Percentiles rank a stretch among this genome's conserved stretches.
Conservation (phyloP, 805 yeast species). For the Ogataea sp. region DNA sequence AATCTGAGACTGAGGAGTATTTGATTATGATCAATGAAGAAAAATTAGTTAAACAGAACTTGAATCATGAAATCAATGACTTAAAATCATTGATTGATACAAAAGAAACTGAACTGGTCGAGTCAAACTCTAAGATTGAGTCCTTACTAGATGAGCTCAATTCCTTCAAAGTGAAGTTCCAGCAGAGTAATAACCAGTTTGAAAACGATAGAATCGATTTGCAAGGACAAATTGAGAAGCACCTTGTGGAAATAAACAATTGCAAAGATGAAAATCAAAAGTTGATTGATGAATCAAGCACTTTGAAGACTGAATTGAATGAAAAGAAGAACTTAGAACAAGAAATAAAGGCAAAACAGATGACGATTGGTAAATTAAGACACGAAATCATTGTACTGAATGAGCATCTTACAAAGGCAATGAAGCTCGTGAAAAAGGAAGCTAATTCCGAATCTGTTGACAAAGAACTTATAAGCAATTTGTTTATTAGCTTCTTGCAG, state of each 20-base stretch:
- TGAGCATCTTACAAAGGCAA: conserved; percentile 92
- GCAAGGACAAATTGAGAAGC: conserved; percentile 13
- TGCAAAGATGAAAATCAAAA: conserved; percentile 6
- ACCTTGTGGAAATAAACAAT: conserved; percentile 5
- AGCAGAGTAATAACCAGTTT: conserved; percentile 6
- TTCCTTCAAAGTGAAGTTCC: background rate
- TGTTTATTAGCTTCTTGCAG: conserved; percentile 75
- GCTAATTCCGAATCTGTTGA: conserved; percentile 74
- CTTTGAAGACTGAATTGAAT: conserved; percentile 14
- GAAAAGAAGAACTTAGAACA: conserved; percentile 43
- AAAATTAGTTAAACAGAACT: conserved; percentile 33
- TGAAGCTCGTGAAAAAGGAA: conserved; percentile 73
- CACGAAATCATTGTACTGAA: conserved; percentile 92
- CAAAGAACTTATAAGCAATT: conserved; percentile 79
- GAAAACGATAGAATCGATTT: conserved; percentile 17
- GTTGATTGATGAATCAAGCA: conserved; percentile 8
- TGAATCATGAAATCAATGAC: conserved; percentile 33
- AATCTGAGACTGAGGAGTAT: conserved; percentile 26
- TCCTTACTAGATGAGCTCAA: conserved; percentile 12
- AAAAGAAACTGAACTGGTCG: conserved; percentile 18
- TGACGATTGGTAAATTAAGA: conserved; percentile 81
- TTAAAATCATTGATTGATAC: conserved; percentile 15
- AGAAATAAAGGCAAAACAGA: conserved; percentile 61
- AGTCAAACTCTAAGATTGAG: conserved; percentile 19
- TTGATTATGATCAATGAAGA: conserved; percentile 32